Evolutionary conservation across 176 grass and related monocot species (phyloP).

Genomic region (Eleusine indica): DNA sequence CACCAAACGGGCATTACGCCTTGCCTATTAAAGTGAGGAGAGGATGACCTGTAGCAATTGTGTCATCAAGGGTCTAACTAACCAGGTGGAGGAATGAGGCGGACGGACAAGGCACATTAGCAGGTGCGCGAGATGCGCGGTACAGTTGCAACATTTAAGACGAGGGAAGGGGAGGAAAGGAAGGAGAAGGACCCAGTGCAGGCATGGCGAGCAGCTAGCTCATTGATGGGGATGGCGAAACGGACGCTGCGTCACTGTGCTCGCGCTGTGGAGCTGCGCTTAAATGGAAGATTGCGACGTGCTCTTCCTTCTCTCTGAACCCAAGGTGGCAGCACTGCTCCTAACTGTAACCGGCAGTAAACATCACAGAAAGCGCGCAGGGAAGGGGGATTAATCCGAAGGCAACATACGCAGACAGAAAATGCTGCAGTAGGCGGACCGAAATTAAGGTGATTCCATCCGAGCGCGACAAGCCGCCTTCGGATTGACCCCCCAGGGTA

Average conservation of each 20-base stretch:
- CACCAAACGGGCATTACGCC: conserved; percentile 18
- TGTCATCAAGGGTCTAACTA: conserved; percentile 34
- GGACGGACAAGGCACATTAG: conserved; percentile 23
- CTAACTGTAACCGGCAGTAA: not conserved
- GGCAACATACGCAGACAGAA: not conserved
- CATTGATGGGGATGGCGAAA: conserved; percentile 50
- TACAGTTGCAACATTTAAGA: conserved; percentile 38
- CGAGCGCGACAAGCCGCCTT: conserved; percentile 19
- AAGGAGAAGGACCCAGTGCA: not conserved
- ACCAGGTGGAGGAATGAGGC: conserved; percentile 3
- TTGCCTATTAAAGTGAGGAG: not conserved
- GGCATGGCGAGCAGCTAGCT: conserved; percentile 20
- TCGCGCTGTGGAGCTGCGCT: conserved; percentile 4
- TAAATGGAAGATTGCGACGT: conserved; percentile 40
- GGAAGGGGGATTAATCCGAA: not conserved
- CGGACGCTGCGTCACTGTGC: conserved; percentile 40
- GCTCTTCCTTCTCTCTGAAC: not conserved
- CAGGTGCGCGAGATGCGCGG: conserved; percentile 32
- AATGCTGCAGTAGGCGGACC: conserved; percentile 10
- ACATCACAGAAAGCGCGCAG: not conserved
- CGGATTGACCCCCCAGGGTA: not conserved
- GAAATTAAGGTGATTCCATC: conserved; percentile 19
- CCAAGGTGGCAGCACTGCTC: not conserved
- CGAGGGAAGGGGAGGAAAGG: not conserved
- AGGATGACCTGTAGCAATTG: conserved; percentile 45